A percentile compares a stretch with the other conserved stretches of the same genome.
These are phyloP conservation scores for Dianthus caryophyllus DNA, from an alignment of 148 eudicot genomes.

Conservation along the genomic window DNA sequence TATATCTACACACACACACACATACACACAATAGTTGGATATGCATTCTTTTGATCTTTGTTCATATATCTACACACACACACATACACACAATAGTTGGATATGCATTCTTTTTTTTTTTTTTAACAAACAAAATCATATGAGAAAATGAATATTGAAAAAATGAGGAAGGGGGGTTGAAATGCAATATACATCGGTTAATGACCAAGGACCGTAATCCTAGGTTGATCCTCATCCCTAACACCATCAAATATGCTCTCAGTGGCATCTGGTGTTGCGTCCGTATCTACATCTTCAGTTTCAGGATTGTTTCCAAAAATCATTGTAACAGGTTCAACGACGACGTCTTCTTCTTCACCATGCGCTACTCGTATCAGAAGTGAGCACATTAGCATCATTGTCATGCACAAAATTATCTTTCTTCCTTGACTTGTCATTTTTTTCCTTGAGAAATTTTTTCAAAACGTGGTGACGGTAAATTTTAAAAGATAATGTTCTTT, in stretches of 20 bases:
- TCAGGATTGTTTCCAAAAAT: neutral
- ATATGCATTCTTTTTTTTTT: too few relatives aligned
- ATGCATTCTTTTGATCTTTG: too few relatives aligned
- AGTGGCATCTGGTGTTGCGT: neutral
- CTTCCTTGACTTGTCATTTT: slow-evolving; percentile 17
- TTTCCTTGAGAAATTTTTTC: neutral
- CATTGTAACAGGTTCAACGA: neutral
- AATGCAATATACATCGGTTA: too few relatives aligned
- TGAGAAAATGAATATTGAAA: too few relatives aligned
- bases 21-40: too few relatives aligned
- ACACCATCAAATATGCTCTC: slow-evolving; percentile 6
- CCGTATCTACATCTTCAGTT: neutral
- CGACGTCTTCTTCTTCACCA: neutral
- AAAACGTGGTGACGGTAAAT: too few relatives aligned
- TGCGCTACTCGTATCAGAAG: slow-evolving; percentile 2
- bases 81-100: too few relatives aligned
- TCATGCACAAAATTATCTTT: slow-evolving; percentile 9
- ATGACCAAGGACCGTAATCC: slow-evolving; percentile 5
- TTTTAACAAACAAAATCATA: too few relatives aligned
- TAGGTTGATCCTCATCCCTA: neutral
- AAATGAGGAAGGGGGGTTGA: too few relatives aligned
- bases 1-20: too few relatives aligned
- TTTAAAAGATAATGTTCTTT: neutral
- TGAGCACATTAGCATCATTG: slow-evolving; percentile 18
- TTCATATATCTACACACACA: too few relatives aligned